phyloP scores from a whole-genome alignment of 2,329 filamentous ascomycete species.

The Verticillium longisporum region DNA sequence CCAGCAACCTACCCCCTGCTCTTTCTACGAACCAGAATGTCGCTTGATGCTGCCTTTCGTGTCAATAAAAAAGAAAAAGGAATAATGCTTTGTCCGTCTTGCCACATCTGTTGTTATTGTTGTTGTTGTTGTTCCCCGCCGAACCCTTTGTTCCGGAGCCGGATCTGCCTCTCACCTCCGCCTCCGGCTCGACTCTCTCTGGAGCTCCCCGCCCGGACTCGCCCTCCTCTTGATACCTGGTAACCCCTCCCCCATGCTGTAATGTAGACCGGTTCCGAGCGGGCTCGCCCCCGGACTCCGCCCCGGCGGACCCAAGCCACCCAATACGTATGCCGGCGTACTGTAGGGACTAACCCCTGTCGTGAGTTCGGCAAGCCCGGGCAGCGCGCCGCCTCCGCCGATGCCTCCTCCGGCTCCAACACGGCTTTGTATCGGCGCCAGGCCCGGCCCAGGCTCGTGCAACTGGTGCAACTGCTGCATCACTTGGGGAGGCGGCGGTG shows the following conservation, averaged over 20 bases:
- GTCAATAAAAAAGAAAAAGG: neutral
- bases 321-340: constrained; percentile 45
- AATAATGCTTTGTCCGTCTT: neutral
- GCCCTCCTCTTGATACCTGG: constrained; percentile 38
- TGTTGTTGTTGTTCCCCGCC: too few species aligned
- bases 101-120: too few species aligned
- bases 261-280: neutral
- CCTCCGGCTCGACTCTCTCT: constrained; percentile 38
- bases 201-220: constrained; percentile 33
- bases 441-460: constrained; percentile 26
- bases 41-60: neutral
- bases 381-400: constrained; percentile 34
- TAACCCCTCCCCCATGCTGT: neutral
- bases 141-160: too few species aligned
- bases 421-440: constrained; percentile 47
- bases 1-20: neutral
- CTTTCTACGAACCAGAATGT: neutral
- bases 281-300: neutral
- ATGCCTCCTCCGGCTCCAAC: constrained; percentile 20
- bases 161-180: constrained; percentile 12
- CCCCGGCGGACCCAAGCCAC: neutral
- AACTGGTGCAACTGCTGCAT: constrained; percentile 12
- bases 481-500: constrained; percentile 21
- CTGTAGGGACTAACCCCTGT: constrained; percentile 56
- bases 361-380: constrained; percentile 56